These are phyloP conservation scores for Aspergillus niger DNA, from an alignment of 2,329 filamentous ascomycete species.

Conservation along the genomic window DNA sequence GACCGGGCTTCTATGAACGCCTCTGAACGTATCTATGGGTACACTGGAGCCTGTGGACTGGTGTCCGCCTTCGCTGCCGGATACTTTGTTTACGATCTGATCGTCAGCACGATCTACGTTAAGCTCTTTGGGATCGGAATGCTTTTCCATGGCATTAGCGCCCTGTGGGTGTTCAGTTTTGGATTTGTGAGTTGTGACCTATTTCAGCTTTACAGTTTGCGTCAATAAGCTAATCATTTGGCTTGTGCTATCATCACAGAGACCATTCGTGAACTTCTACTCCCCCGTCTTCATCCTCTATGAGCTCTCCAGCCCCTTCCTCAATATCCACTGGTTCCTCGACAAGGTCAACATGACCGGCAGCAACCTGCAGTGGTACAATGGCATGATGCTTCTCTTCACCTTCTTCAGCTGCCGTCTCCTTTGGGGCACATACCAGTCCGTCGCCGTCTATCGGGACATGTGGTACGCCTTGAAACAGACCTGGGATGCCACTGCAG, in stretches of 20 bases:
- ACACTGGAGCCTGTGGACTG: constrained; percentile 60
- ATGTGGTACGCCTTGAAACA: constrained; percentile 57
- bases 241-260: constrained; percentile 40
- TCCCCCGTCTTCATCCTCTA: constrained; percentile 67
- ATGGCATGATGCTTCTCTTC: constrained; percentile 60
- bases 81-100: constrained; percentile 67
- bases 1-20: constrained; percentile 57
- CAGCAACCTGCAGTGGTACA: constrained; percentile 62
- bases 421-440: constrained; percentile 64
- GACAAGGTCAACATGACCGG: constrained; percentile 68
- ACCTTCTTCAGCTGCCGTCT: constrained; percentile 65
- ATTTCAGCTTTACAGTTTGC: background rate
- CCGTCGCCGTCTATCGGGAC: constrained; percentile 60
- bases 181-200: constrained; percentile 59
- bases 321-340: constrained; percentile 71
- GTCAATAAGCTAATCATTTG: background rate
- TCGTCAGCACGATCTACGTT: constrained; percentile 58
- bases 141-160: constrained; percentile 63
- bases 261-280: constrained; percentile 68
- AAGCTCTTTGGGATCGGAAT: constrained; percentile 63
- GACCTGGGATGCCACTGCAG: constrained; percentile 36
- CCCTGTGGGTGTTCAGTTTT: constrained; percentile 62
- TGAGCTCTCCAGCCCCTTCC: constrained; percentile 66
- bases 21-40: constrained; percentile 61
- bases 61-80: constrained; percentile 63